Percentiles rank a stretch among this genome's conserved stretches.
phyloP scores from a whole-genome alignment of 2,329 filamentous ascomycete species.

The Epichloe hybrida region DNA sequence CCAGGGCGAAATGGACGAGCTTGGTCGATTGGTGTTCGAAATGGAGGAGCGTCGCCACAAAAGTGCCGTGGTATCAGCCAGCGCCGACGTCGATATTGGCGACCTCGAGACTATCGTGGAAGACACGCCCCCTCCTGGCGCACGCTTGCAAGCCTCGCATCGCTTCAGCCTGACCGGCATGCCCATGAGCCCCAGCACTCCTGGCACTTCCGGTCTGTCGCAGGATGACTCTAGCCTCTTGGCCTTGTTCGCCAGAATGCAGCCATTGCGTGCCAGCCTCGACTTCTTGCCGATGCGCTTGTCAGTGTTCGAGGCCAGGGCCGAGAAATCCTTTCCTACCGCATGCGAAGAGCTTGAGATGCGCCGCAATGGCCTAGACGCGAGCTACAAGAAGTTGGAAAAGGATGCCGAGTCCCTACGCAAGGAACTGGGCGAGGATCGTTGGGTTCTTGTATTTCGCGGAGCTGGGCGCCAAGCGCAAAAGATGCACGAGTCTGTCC shows the following conservation, averaged over 20 bases:
- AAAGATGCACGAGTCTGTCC: constrained; percentile 94
- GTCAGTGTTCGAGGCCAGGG: constrained; percentile 70
- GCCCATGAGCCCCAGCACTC: constrained; percentile 48
- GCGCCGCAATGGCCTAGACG: constrained; percentile 60
- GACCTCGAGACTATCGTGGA: constrained; percentile 91
- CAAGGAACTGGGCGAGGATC: constrained; percentile 85
- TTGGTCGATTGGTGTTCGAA: constrained; percentile 77
- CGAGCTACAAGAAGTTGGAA: constrained; percentile 77
- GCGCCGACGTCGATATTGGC: constrained; percentile 64
- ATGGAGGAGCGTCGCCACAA: constrained; percentile 94
- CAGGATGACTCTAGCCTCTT: constrained; percentile 82
- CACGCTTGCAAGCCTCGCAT: constrained; percentile 42
- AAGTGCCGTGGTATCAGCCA: constrained; percentile 48
- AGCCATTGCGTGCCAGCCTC: constrained; percentile 79
- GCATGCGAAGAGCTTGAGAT: constrained; percentile 81
- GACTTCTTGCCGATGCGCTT: constrained; percentile 94
- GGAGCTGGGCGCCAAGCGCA: constrained; percentile 83
- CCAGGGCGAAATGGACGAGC: constrained; percentile 68
- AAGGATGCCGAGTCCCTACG: constrained; percentile 79
- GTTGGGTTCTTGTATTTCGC: constrained; percentile 90
- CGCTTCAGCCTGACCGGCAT: constrained; percentile 57
- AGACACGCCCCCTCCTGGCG: constrained; percentile 51
- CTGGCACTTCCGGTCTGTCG: constrained; percentile 38
- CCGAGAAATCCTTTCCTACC: constrained; percentile 68
- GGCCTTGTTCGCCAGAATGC: constrained; percentile 87